Evolutionary conservation across 2,329 filamentous ascomycete genomes (phyloP).

Genomic region (Fusarium nematophilum): DNA sequence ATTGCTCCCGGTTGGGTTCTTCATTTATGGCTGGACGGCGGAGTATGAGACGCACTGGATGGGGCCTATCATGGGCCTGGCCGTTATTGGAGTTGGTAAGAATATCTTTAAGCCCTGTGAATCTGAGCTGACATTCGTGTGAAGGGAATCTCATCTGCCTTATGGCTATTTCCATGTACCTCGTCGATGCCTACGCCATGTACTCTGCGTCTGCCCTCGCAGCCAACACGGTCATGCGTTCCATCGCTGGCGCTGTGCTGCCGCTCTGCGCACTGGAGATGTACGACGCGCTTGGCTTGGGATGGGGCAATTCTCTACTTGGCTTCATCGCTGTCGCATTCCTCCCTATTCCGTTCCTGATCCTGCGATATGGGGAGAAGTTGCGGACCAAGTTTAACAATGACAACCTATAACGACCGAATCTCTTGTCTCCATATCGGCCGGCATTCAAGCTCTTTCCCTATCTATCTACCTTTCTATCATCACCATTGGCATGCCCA

Average conservation of each 20-base stretch:
- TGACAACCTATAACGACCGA: no score
- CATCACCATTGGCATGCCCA: no score
- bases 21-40: constrained; percentile 34
- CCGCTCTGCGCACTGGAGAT: constrained; percentile 22
- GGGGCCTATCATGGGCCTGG: constrained; percentile 18
- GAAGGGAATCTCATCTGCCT: constrained; percentile 21
- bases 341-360: constrained; percentile 53
- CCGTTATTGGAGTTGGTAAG: constrained; percentile 20
- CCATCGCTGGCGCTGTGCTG: constrained; percentile 3
- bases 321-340: constrained; percentile 54
- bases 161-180: constrained; percentile 25
- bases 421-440: no score
- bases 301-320: constrained; percentile 56
- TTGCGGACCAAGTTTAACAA: constrained; percentile 23
- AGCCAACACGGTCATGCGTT: constrained; percentile 28
- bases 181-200: constrained; percentile 23
- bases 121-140: not conserved
- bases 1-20: constrained; percentile 19
- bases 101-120: not conserved
- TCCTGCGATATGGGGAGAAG: constrained; percentile 53
- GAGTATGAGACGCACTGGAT: constrained; percentile 30
- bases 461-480: no score
- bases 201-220: constrained; percentile 28
- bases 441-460: no score
- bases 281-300: constrained; percentile 53